These are phyloP conservation scores for Neurospora hispaniola DNA, from an alignment of 495 filamentous ascomycete species.

Conservation along the genomic window DNA sequence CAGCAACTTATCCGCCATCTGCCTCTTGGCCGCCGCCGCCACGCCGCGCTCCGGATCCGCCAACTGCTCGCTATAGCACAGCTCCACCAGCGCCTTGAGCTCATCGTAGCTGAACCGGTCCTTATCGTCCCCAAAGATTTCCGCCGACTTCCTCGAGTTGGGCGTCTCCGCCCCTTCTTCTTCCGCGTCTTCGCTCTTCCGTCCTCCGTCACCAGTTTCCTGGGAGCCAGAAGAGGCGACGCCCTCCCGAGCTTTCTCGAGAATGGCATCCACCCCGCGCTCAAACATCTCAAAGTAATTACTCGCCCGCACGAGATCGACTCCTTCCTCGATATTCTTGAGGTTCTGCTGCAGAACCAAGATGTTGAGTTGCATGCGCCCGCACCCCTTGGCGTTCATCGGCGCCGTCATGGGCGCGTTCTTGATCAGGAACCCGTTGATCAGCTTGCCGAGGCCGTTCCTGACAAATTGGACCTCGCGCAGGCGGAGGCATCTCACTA, in stretches of 20 bases:
- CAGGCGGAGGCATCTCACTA: slow-evolving; percentile 55
- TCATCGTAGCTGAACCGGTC: slow-evolving; percentile 68
- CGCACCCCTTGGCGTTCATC: slow-evolving; percentile 52
- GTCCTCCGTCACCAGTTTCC: slow-evolving; percentile 12
- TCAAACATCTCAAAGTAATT: slow-evolving; percentile 75
- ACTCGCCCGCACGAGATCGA: slow-evolving; percentile 56
- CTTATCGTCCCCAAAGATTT: slow-evolving; percentile 23
- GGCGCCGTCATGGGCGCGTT: slow-evolving; percentile 35
- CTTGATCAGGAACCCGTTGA: slow-evolving; percentile 33
- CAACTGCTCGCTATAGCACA: slow-evolving; percentile 76
- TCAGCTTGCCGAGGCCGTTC: slow-evolving; percentile 48
- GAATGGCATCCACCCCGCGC: slow-evolving; percentile 59
- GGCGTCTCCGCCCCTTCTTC: neutral
- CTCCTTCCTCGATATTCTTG: slow-evolving; percentile 74
- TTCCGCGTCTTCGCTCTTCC: slow-evolving; percentile 22
- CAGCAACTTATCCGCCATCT: slow-evolving; percentile 63
- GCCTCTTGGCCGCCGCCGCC: slow-evolving; percentile 59
- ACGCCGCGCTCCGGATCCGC: slow-evolving; percentile 63
- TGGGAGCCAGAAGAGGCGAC: slow-evolving; percentile 10
- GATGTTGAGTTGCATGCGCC: slow-evolving; percentile 80
- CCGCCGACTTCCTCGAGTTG: neutral
- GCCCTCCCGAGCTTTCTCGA: slow-evolving; percentile 52
- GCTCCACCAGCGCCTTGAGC: slow-evolving; percentile 69
- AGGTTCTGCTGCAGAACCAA: slow-evolving; percentile 91
- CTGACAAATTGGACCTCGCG: slow-evolving; percentile 61